Evolutionary conservation across 2,329 filamentous ascomycete species (phyloP), one percentile per base, ranked within the genome.

Genomic region (Monilinia aucupariae): DNA sequence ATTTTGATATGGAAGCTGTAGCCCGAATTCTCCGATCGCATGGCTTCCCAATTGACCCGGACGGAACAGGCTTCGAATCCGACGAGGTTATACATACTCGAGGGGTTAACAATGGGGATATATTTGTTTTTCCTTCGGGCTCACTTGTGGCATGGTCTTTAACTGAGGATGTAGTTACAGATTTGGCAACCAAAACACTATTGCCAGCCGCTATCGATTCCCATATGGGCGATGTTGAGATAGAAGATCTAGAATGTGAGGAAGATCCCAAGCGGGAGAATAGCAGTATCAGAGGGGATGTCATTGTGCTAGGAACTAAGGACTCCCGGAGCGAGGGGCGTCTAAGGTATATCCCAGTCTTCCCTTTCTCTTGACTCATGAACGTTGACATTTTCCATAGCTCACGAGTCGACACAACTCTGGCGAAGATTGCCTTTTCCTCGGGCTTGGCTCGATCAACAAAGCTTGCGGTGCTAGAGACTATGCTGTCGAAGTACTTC

Each of bases 381-480:
- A 41, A 27, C 43, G 15, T 62, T 68, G 49, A 69, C 52, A 47
- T 12, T 37, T 45, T 34, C 17, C 30, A 30, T 37, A 71, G 69
- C 50, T 64, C 64, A 45, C 68, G 66, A 70, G 76, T 82, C 13
- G 82, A 83, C 70, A 84, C 80, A 1, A 90, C 93, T 1, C 82
- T 97, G 17, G 92, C 92, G 69, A 97, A 97, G 74, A 93, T 97
- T 66, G 94, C 94, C 50, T 97, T 97, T 75, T 97, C 93, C 0
- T 97, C 92, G 0, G 93, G 93, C 2, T 83, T 99, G 12, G 93
- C 94, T 6, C 84, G 94, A 61, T 94, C 89, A 71, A 97, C 94
- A 7, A 97, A 97, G 75, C 83, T 99, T 15, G 93, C 92, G 45
- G 91, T 96, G 3, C 83, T 99, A 27, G 94, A 99, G 76, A 89